These are phyloP conservation scores for Cornus controversa DNA, from an alignment of 148 eudicot genomes.

Conservation along the genomic window DNA sequence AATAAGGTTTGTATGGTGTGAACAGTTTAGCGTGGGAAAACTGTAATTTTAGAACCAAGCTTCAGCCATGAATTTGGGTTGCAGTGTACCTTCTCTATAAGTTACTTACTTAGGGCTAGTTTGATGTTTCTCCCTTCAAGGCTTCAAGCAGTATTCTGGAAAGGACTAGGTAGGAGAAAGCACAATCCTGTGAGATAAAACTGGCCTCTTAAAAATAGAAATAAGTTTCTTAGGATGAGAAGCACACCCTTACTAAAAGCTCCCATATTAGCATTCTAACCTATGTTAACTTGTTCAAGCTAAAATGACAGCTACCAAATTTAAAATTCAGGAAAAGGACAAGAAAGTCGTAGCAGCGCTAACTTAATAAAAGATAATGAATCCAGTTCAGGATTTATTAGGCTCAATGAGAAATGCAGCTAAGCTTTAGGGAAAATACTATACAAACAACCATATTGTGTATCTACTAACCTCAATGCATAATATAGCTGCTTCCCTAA, in stretches of 20 bases:
- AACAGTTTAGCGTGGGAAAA: too few species aligned
- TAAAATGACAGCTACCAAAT: neutral
- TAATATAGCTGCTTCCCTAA: conserved; percentile 84
- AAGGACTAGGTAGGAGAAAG: neutral
- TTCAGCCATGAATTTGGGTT: too few species aligned
- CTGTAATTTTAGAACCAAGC: too few species aligned
- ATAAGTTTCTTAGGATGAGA: neutral
- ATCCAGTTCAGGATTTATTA: neutral
- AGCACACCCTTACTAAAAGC: conserved; percentile 1
- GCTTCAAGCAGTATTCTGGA: neutral
- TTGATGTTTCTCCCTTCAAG: neutral
- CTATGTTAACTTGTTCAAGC: neutral
- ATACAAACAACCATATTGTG: neutral
- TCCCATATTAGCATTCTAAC: neutral
- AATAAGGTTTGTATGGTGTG: neutral
- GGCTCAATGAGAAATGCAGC: conserved; percentile 1
- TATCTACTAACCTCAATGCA: conserved; percentile 82
- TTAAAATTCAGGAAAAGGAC: neutral
- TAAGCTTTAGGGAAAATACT: neutral
- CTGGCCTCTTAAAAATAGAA: too few species aligned
- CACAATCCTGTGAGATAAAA: neutral
- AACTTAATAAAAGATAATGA: neutral
- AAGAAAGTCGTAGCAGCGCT: neutral
- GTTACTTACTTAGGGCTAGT: neutral
- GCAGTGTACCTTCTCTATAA: neutral